Evolutionary conservation across 305 asterid species (phyloP), one percentile per base, ranked within the genome.

Genomic region (Fraxinus floribunda): DNA sequence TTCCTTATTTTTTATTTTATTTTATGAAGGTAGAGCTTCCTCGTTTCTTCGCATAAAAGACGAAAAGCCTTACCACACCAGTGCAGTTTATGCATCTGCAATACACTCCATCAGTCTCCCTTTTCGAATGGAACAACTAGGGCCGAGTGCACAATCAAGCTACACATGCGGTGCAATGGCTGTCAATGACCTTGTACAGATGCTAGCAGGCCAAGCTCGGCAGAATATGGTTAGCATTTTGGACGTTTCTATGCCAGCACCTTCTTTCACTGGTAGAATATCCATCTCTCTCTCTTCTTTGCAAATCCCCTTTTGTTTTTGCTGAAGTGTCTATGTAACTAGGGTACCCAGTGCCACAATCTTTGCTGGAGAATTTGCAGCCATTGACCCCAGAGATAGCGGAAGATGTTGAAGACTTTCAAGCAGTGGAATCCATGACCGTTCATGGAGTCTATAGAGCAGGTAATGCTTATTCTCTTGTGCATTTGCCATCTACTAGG

Each of bases 41-140:
- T 90, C 88, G 89, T 82, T 87, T 84, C 94, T 95, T 49, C 9
- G 77, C 79, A 79, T 94, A 85, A 88, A 93, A 44, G 98, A 95
- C 68, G 84, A 84, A 73, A 93, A 93, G 85, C 89, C 89, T 57
- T 95, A 92, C 84, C 95, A 95, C 92, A 86, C 96, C 10, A 94
- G 98, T 85, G 97, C 99, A 78, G 88, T 95, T 87, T 94, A 95
- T 87, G 98, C 99, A 35, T 91, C 99, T 84, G 97, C 97, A 36
- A 84, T 95, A 78, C 97, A 94, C 88, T 91, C 99, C 75, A 85
- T 93, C 86, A 90, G 92, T 84, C 97, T 95, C 80, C 99, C 99
- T 82, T 92, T 93, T 86, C 87, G 95, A 88, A 92, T 95, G 93
- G 90, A 90, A 83, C 94, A 88, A 75, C 89, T 84, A 39, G 92